Base-by-base conservation (phyloP, 106 monocot species). In the Dioscorea alata region DNA sequence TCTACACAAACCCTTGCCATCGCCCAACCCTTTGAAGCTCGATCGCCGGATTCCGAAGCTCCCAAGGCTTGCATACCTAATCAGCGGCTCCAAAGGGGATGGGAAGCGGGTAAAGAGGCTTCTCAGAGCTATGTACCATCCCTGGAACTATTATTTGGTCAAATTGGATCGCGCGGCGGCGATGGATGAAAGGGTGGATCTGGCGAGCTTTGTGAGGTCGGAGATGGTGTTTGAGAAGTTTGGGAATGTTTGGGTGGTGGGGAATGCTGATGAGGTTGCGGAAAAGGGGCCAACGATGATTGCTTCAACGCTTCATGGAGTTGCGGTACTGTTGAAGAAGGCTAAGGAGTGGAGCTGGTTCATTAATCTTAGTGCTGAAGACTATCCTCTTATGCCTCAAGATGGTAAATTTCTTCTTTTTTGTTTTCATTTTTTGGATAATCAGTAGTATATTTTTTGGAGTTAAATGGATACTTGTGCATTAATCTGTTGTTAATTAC, bases 41-140 rank as follows among this genome's bases (percentile, higher is more conserved):
- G 22, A 33, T 8, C 62, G 68, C 28, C 64, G 52, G 15, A 51
- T 59, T 21, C 75, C 88, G 48, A 13, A 15, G 19, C 86, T 81
- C 22, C 81, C 90, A 19, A 61, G 74, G 49, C 71, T 95, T 18
- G 85, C 90, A 6, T 95, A 88, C 78, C 58, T 91, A 32, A 81
- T 95, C 71, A 79, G 88, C 51, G 88, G 86, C 64, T 52, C 79
- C 31, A 33, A 28, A 15, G 85, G 83, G 33, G 94, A 95, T 50
- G 83, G 79, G 23, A 50, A 23, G 17, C 83, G 85, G 16, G 69
- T 91, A 51, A 71, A 66, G 67, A 64, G 94, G 32, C 33, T 88
- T 33, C 77, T 95, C 5, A 69, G 65, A 67, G 91, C 94, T 15
- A 66, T 71, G 15, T 95, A 91, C 80, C 91, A 95, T 58, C 94